phyloP scores from a whole-genome alignment of 2,329 filamentous ascomycete genomes.

The Pseudocercospora fijiensis region DNA sequence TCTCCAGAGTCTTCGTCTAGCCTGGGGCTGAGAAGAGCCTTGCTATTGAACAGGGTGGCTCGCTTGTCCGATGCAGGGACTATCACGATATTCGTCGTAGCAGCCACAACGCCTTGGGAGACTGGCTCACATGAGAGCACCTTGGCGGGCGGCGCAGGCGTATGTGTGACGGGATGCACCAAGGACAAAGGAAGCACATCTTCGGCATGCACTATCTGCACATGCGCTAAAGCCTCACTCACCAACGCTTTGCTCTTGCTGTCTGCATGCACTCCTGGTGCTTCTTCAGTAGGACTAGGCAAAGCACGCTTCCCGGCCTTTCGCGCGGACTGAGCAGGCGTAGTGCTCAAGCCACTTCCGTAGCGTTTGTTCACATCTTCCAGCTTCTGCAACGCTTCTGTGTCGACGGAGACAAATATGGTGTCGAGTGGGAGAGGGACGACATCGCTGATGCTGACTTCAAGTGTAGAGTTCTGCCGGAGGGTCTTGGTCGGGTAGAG shows the following conservation, averaged over 20 bases:
- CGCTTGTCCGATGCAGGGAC: slow-evolving; percentile 62
- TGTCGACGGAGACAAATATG: slow-evolving; percentile 82
- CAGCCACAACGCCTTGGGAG: slow-evolving; percentile 75
- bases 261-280: slow-evolving; percentile 19
- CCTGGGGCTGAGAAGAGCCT: slow-evolving; percentile 34
- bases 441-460: slow-evolving; percentile 80
- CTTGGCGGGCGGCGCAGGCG: slow-evolving; percentile 78
- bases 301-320: slow-evolving; percentile 28
- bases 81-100: slow-evolving; percentile 80
- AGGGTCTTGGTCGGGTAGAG: slow-evolving; percentile 71
- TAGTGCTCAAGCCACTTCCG: slow-evolving; percentile 58
- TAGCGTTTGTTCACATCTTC: slow-evolving; percentile 83
- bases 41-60: slow-evolving; percentile 34
- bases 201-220: slow-evolving; percentile 77
- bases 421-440: slow-evolving; percentile 77
- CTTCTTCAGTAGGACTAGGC: slow-evolving; percentile 20
- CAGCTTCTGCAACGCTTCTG: slow-evolving; percentile 72
- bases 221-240: slow-evolving; percentile 68
- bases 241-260: slow-evolving; percentile 46
- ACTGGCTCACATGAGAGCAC: slow-evolving; percentile 94
- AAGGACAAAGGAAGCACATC: slow-evolving; percentile 78
- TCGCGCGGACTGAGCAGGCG: slow-evolving; percentile 21
- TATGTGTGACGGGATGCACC: slow-evolving; percentile 83
- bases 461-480: slow-evolving; percentile 72
- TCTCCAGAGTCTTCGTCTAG: slow-evolving; percentile 37